Percentiles rank a stretch among this genome's conserved stretches.
Evolutionary conservation across 2,329 filamentous ascomycete genomes (phyloP).

Genomic region (Cladophialophora bantiana): DNA sequence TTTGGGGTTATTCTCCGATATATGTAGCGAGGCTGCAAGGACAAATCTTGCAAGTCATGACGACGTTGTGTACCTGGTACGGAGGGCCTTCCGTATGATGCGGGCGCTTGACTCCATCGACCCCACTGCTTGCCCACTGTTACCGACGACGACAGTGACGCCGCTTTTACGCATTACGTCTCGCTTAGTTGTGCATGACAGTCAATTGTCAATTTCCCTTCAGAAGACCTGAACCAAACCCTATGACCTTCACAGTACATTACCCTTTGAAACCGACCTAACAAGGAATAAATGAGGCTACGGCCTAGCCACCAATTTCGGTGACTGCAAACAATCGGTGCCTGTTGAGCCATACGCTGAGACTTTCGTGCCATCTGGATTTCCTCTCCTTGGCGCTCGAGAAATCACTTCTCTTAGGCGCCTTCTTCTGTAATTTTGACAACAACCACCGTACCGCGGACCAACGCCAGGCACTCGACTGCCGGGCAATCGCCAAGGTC

Average conservation of each 20-base stretch:
- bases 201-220: background rate
- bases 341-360: background rate
- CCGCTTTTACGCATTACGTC: background rate
- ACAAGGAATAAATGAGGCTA: background rate
- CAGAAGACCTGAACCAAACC: background rate
- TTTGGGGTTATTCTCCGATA: background rate
- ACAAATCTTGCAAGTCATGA: constrained; percentile 3
- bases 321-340: background rate
- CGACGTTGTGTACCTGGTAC: background rate
- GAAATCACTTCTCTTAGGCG: background rate
- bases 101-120: background rate
- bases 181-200: background rate
- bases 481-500: background rate
- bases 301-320: background rate
- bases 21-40: background rate
- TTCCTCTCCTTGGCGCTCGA: background rate
- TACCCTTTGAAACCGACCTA: no score
- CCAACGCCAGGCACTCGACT: background rate
- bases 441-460: background rate
- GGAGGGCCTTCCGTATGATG: background rate
- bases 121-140: no score
- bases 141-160: background rate
- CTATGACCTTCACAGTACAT: background rate
- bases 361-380: background rate
- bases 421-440: background rate